phyloP scores from a whole-genome alignment of 1,139 yeast species.

The Geotrichum reessii region DNA sequence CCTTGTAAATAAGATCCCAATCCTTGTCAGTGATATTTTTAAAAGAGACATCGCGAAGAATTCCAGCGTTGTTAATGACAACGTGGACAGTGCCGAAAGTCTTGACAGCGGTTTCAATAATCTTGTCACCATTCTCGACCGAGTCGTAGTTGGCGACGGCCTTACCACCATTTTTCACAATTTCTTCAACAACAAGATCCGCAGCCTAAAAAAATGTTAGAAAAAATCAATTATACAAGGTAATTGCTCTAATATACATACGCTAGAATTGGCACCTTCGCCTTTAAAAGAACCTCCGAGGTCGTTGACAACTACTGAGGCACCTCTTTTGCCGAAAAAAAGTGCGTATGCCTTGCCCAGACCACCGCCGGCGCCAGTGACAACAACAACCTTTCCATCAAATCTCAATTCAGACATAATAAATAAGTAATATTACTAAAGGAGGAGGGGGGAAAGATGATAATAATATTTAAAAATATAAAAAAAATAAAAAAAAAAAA shows the following conservation, averaged over 20 bases:
- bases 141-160: slow-evolving; percentile 96
- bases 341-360: slow-evolving; percentile 85
- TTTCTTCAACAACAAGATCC: slow-evolving; percentile 83
- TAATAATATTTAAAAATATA: background rate
- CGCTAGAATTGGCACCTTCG: slow-evolving; percentile 33
- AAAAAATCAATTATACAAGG: background rate
- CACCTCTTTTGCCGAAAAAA: slow-evolving; percentile 85
- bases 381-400: slow-evolving; percentile 78
- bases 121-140: slow-evolving; percentile 79
- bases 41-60: slow-evolving; percentile 59
- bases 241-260: too few relatives aligned
- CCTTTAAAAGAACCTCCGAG: slow-evolving; percentile 82
- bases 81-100: slow-evolving; percentile 86
- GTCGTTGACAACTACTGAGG: slow-evolving; percentile 87
- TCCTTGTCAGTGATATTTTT: slow-evolving; percentile 80
- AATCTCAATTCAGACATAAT: slow-evolving; percentile 49
- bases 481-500: background rate
- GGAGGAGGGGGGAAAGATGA: background rate
- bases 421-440: too few relatives aligned
- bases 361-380: slow-evolving; percentile 98
- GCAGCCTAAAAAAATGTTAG: slow-evolving; percentile 49
- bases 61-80: slow-evolving; percentile 91
- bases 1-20: slow-evolving; percentile 74
- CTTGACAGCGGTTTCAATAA: slow-evolving; percentile 79
- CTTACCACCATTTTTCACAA: slow-evolving; percentile 64